phyloP scores from a whole-genome alignment of 2,329 filamentous ascomycete genomes.

The Sporothrix humicola region DNA sequence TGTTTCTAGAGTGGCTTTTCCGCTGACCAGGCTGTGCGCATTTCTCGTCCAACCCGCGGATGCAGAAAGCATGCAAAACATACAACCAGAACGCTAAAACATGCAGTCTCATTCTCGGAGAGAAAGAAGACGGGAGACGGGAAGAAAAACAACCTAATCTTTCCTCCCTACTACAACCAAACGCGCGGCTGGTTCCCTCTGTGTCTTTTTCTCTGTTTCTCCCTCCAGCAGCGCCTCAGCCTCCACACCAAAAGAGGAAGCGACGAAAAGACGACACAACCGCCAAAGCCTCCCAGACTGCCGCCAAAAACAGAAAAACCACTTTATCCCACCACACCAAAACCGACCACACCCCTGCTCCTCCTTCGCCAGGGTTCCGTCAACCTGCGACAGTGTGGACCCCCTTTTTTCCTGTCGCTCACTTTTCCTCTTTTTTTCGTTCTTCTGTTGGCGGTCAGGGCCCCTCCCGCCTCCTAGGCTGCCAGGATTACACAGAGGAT shows the following conservation, averaged over 20 bases:
- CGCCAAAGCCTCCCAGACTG: too few relatives aligned
- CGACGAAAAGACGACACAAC: too few relatives aligned
- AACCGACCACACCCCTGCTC: not conserved
- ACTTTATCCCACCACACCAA: slow-evolving; percentile 16
- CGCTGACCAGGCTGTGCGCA: not conserved
- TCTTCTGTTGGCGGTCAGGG: not conserved
- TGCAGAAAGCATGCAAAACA: not conserved
- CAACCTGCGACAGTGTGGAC: slow-evolving; percentile 22
- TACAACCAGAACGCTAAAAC: not conserved
- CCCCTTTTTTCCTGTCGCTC: not conserved
- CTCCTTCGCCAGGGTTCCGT: not conserved
- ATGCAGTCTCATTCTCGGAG: slow-evolving; percentile 12
- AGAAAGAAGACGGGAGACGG: not conserved
- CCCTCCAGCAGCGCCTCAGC: not conserved
- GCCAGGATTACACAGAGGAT: slow-evolving; percentile 6
- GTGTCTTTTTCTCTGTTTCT: not conserved
- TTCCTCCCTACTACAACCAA: not conserved
- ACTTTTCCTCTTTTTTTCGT: not conserved
- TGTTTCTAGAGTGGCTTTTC: too few relatives aligned
- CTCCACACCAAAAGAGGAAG: not conserved
- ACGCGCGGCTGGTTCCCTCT: slow-evolving; percentile 24
- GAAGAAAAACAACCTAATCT: too few relatives aligned
- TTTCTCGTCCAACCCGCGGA: not conserved
- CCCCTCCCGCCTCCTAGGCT: not conserved
- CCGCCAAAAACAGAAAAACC: not conserved